Conservation (phyloP, 2,329 filamentous ascomycete genomes). For the Hypoxylon sp. region DNA sequence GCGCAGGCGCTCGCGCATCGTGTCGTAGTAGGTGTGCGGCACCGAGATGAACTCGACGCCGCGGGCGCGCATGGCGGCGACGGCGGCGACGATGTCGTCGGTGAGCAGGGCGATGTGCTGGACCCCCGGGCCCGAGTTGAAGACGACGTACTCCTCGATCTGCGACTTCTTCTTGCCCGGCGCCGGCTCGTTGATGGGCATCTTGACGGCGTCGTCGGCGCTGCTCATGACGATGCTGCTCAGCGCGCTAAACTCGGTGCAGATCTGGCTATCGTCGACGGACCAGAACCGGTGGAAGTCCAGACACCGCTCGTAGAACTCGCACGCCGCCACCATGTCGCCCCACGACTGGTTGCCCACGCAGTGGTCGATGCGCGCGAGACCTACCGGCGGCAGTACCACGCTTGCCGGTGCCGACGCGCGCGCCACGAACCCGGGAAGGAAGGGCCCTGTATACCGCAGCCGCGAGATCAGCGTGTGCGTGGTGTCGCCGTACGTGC, state of each 20-base stretch:
- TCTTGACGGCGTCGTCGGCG: constrained; percentile 88
- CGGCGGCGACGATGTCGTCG: constrained; percentile 79
- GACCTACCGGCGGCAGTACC: constrained; percentile 70
- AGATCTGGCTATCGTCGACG: constrained; percentile 92
- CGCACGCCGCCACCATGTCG: constrained; percentile 77
- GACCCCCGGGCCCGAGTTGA: constrained; percentile 89
- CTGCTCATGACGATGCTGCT: constrained; percentile 92
- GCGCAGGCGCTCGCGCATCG: constrained; percentile 79
- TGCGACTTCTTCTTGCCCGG: constrained; percentile 90
- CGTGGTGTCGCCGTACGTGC: constrained; percentile 94
- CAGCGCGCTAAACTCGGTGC: constrained; percentile 90
- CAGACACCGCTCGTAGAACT: constrained; percentile 86
- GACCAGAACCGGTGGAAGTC: constrained; percentile 98
- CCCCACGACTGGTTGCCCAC: constrained; percentile 98
- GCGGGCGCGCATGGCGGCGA: constrained; percentile 82
- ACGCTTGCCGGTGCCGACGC: constrained; percentile 54
- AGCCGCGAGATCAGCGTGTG: constrained; percentile 86
- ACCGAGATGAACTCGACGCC: constrained; percentile 95
- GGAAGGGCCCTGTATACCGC: constrained; percentile 79
- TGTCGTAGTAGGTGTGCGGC: constrained; percentile 85
- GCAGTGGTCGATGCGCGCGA: constrained; percentile 91
- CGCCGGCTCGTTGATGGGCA: constrained; percentile 98
- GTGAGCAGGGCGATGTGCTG: constrained; percentile 94
- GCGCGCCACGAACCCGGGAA: constrained; percentile 81
- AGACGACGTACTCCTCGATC: constrained; percentile 93